Base-by-base conservation (phyloP, 1,284 basidiomycete species). In the Fomitopsis pinicola region DNA sequence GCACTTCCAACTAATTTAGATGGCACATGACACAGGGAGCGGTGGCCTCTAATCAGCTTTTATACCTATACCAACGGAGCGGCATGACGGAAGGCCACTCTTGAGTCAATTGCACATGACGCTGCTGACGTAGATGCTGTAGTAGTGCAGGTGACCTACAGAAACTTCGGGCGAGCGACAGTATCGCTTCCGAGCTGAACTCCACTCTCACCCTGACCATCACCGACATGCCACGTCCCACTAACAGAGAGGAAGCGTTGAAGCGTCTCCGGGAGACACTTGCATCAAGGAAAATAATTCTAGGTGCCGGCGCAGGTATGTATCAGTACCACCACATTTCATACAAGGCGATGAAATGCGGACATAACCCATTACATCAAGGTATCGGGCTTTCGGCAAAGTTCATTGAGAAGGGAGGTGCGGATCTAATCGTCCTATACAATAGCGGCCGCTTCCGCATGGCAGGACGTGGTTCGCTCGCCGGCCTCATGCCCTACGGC, bases 371-470 rank as follows among this genome's bases (percentile, higher is more conserved):
- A 33, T 33, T 2, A 28, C 5, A 15, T 26, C 1, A 36, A 28
- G 68, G 68, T 19, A 69, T 69, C 59, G 68, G 68, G 9, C 60
- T 69, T 9, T 67, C 68, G 8, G 68, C 68, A 9, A 69, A 69
- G 56, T 69, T 67, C 58, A 66, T 67, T 42, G 68, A 69, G 53
- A 66, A 62, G 45, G 66, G 66, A 19, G 68, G 68, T n/a, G 68
- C 68, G 19, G 68, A 69, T 62, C 62, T 67, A 36, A 66, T 69
- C 62, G 63, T 66, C 12, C 60, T 69, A 45, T 69, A 69, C 65
- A 69, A 69, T 55, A 69, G 68, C 58, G 68, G 68, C 17, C 62
- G 68, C 22, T 69, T 64, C 57, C 64, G 68, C 54, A 69, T 69
- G 68, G 68, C 68, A 2, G 68, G 68, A 2, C 52, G 63, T 7